phyloP scores from a whole-genome alignment of 2,329 filamentous ascomycete genomes.

The Claviceps fusiformis region DNA sequence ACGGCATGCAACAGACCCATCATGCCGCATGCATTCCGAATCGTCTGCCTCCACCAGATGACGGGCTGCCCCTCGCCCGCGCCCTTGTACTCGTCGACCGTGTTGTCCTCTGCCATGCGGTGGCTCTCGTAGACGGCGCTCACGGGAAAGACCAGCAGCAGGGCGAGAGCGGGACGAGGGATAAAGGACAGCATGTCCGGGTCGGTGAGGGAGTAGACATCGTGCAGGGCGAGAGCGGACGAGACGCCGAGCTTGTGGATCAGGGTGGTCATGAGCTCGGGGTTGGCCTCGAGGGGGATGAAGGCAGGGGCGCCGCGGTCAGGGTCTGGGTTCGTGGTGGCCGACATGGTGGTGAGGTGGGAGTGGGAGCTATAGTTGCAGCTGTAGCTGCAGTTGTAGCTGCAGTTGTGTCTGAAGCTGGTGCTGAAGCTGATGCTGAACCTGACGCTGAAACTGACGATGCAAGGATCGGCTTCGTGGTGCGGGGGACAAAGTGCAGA shows the following conservation, averaged over 20 bases:
- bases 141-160: conserved; percentile 86
- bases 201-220: conserved; percentile 85
- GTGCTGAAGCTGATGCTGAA: no score
- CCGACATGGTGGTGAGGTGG: conserved; percentile 15
- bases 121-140: conserved; percentile 65
- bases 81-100: conserved; percentile 49
- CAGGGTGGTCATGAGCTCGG: conserved; percentile 73
- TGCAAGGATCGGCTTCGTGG: no score
- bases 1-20: conserved; percentile 80
- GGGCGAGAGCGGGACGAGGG: conserved; percentile 73
- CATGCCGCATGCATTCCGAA: conserved; percentile 81
- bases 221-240: conserved; percentile 64
- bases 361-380: no score
- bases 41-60: conserved; percentile 90
- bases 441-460: no score
- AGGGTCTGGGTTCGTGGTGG: conserved; percentile 26
- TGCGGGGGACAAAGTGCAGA: no score
- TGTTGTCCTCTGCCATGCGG: conserved; percentile 59
- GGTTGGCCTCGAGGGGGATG: conserved; percentile 59
- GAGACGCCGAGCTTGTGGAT: conserved; percentile 75
- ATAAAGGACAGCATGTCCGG: conserved; percentile 74
- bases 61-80: conserved; percentile 60
- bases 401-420: no score
- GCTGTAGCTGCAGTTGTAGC: no score
- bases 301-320: conserved; percentile 30